Percentiles rank a stretch among this genome's conserved stretches.
Evolutionary conservation across 345 rosid species (phyloP).

Genomic region (Crucihimalaya himalaica): DNA sequence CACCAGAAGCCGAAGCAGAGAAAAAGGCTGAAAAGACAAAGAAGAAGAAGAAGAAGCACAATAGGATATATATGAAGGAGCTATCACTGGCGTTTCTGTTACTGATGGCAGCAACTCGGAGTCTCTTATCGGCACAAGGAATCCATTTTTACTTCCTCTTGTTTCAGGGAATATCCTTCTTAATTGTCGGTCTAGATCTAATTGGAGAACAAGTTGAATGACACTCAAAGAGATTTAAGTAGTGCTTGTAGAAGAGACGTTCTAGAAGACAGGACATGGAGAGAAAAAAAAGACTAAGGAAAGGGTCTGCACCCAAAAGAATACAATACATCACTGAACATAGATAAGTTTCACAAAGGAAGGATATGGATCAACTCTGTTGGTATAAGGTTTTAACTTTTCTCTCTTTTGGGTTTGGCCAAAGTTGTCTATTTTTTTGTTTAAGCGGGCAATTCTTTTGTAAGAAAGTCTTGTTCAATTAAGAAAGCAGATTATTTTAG

Average conservation of each 20-base stretch:
- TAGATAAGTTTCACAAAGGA: constrained; percentile 21
- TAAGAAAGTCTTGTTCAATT: constrained; percentile 42
- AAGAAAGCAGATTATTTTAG: constrained; percentile 16
- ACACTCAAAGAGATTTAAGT: constrained; percentile 32
- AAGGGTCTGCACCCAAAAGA: constrained; percentile 30
- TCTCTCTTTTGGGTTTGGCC: constrained; percentile 22
- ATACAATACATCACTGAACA: constrained; percentile 27
- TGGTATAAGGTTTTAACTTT: constrained; percentile 24
- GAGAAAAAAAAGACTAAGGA: background rate
- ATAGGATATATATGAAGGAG: constrained; percentile 85
- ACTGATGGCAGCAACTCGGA: constrained; percentile 80
- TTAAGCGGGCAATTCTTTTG: constrained; percentile 57
- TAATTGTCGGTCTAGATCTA: constrained; percentile 90
- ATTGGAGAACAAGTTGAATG: constrained; percentile 92
- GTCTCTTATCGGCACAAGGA: constrained; percentile 93
- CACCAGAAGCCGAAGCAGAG: constrained; percentile 56
- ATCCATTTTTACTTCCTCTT: constrained; percentile 96
- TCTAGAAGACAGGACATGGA: constrained; percentile 33
- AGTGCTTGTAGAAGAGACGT: constrained; percentile 9
- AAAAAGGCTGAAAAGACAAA: constrained; percentile 47
- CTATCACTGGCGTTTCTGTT: constrained; percentile 83
- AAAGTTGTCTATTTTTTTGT: constrained; percentile 43
- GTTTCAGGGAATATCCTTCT: constrained; percentile 93
- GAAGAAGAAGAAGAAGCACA: constrained; percentile 68
- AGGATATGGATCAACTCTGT: constrained; percentile 39